Evolutionary conservation across 768 basidiomycete genomes (phyloP), one percentile per base, ranked within the genome.

Genomic region (Hirschioporus abietinus): DNA sequence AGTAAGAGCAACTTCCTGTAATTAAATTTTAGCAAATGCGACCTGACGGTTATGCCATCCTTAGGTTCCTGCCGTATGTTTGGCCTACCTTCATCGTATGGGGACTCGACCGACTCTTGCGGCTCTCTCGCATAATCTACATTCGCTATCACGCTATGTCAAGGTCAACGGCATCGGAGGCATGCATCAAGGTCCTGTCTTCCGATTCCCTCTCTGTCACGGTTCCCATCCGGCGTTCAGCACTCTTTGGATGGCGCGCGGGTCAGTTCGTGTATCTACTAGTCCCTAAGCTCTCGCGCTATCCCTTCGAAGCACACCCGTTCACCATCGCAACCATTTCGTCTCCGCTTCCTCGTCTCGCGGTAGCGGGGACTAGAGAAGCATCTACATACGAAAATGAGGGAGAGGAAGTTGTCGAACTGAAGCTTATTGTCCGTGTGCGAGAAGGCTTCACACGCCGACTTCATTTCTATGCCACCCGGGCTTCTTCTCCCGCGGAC

Each of bases 371-470:
- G n/a, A 23, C 26, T 15, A 18, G 17, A 17, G 67, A 64, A 4
- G 60, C n/a, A 24, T 23, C 42, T 17, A 23, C 35, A 23, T 57
- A 27, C 61, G 69, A 67, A 2, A 65, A 7, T 2, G 60, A 63
- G 25, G 65, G 35, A 12, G 26, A 23, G 7, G 27, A n/a, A 24
- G 30, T 20, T 20, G 65, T 66, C 58, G 79, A 86, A 27, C 74
- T 90, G 18, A 76, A 79, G 1, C 89, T 91, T 74, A 74, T 91
- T 62, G 76, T 90, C 67, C 81, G 86, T 20, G 86, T 86, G 20
- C 78, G 83, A 42, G 75, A 79, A 20, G 90, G 90, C 0, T 86
- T 89, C 72, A 91, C 89, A 4, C 79, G 78, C 70, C 78, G 80
- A 0, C 75, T 88, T 18, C 72, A 52, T 52, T 52, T 10, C 42